Base-by-base conservation (phyloP, 2,329 filamentous ascomycete species). In the Passalora sequoiae region DNA sequence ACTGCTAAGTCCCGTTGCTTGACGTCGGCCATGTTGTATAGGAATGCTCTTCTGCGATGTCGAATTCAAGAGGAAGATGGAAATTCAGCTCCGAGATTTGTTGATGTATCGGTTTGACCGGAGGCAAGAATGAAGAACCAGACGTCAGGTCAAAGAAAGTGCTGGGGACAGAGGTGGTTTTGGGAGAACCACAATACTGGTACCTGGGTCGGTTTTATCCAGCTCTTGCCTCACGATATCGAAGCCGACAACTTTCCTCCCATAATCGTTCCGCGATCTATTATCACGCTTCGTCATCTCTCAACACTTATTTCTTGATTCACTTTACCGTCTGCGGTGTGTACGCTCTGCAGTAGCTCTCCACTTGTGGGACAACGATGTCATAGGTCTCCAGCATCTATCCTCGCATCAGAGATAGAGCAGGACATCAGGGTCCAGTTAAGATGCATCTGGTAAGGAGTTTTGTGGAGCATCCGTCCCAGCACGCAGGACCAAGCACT, bases 11-110 rank as follows among this genome's bases (percentile, higher is more conserved):
- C 76, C 50, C 69, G 66, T 51, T 82, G 76, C 50, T 81, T 76
- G 58, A 76, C 77, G 53, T 70, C 67, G 68, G 78, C 71, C 79
- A 83, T 82, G 49, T 53, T 78, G n/a, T n/a, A n/a, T n/a, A n/a
- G n/a, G n/a, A n/a, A n/a, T 68, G 52, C 47, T 38, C 44, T 56
- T 19, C 1, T 33, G 30, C 30, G 20, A 20, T 32, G 16, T 10
- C 12, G 38, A 30, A 17, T 24, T 12, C 12, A 19, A 33, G 31
- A 19, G 19, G 10, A 22, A 25, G 4, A 6, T 16, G n/a, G 20
- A 24, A 17, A 16, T 33, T 7, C 9, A 30, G 12, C 35, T 22
- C 38, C 17, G n/a, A 15, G n/a, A n/a, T n/a, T n/a, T 5, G 7
- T 12, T 20, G 13, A 21, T 12, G 16, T 31, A 31, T 25, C 16